phyloP scores from a whole-genome alignment of 768 basidiomycete species.

The Russula brevipes region DNA sequence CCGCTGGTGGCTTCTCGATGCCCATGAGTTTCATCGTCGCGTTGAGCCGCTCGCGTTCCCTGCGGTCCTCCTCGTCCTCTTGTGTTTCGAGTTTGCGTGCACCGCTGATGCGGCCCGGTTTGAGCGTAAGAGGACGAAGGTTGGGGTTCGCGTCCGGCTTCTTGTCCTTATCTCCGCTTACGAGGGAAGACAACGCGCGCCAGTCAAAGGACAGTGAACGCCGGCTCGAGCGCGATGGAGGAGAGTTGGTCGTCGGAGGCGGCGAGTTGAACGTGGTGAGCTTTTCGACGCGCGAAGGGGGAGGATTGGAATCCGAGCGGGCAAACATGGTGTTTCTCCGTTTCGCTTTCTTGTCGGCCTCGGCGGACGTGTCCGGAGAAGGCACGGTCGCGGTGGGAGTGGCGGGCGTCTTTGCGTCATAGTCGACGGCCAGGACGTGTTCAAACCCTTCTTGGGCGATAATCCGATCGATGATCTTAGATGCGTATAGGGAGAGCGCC shows the following conservation, averaged over 20 bases:
- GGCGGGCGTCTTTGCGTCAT: conserved; percentile 53
- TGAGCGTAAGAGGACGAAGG: conserved; percentile 69
- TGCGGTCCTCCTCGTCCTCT: conserved; percentile 90
- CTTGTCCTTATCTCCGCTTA: conserved; percentile 62
- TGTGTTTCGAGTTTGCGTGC: conserved; percentile 78
- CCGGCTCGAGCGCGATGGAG: conserved; percentile 41
- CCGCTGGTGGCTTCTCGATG: conserved; percentile 56
- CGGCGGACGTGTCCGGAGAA: conserved; percentile 30
- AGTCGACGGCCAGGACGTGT: conserved; percentile 92
- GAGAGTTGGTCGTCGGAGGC: conserved; percentile 26
- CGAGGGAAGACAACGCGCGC: conserved; percentile 72
- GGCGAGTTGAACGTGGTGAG: conserved; percentile 34
- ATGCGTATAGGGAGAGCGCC: conserved; percentile 89
- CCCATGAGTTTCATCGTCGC: conserved; percentile 96
- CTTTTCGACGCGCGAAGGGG: conserved; percentile 31
- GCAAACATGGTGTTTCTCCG: conserved; percentile 59
- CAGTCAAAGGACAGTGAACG: conserved; percentile 83
- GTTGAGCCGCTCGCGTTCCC: conserved; percentile 79
- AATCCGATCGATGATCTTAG: conserved; percentile 97
- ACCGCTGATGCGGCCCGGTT: conserved; percentile 55
- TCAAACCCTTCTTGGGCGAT: conserved; percentile 96
- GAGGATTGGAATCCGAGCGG: conserved; percentile 33
- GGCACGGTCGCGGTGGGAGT: conserved; percentile 43
- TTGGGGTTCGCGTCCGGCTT: conserved; percentile 48
- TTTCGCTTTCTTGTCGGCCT: conserved; percentile 41